These are phyloP conservation scores for Colletotrichum caudatum DNA, from an alignment of 2,329 filamentous ascomycete species.

Conservation along the genomic window DNA sequence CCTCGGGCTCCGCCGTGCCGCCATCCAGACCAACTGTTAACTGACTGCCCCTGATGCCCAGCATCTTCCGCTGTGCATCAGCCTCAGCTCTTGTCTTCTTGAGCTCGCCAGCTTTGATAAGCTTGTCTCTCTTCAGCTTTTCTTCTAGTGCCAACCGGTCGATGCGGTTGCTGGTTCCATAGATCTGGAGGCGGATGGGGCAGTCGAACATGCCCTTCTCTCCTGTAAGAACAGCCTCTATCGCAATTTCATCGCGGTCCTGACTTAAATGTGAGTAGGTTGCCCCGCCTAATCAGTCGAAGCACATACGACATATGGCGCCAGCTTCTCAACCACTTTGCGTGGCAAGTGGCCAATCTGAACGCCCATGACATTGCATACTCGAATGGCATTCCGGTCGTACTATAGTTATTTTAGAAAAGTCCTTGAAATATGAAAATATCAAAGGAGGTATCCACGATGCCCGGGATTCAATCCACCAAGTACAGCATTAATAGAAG, in stretches of 20 bases:
- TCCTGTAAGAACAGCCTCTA: conserved; percentile 79
- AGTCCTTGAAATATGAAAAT: neutral
- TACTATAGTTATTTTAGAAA: conserved; percentile 55
- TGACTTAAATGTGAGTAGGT: conserved; percentile 45
- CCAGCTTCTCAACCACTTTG: conserved; percentile 75
- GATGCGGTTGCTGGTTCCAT: conserved; percentile 70
- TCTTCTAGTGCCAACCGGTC: conserved; percentile 67
- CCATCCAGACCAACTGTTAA: conserved; percentile 54
- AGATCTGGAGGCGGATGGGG: conserved; percentile 76
- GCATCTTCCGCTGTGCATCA: conserved; percentile 62
- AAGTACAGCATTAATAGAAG: no score
- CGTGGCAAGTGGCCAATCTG: conserved; percentile 86
- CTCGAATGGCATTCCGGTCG: conserved; percentile 80
- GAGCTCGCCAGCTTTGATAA: conserved; percentile 70
- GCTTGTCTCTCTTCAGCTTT: conserved; percentile 72
- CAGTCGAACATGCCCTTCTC: conserved; percentile 77
- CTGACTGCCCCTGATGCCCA: conserved; percentile 55
- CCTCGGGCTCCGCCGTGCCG: conserved; percentile 50
- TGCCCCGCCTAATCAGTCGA: neutral
- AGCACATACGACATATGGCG: conserved; percentile 73
- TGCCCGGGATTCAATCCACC: neutral
- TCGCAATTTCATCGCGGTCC: conserved; percentile 68
- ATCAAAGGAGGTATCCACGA: neutral
- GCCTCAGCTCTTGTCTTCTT: conserved; percentile 67
- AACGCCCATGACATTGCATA: conserved; percentile 78